Base-by-base conservation (phyloP, 495 filamentous ascomycete genomes). In the Zalerion maritima region DNA sequence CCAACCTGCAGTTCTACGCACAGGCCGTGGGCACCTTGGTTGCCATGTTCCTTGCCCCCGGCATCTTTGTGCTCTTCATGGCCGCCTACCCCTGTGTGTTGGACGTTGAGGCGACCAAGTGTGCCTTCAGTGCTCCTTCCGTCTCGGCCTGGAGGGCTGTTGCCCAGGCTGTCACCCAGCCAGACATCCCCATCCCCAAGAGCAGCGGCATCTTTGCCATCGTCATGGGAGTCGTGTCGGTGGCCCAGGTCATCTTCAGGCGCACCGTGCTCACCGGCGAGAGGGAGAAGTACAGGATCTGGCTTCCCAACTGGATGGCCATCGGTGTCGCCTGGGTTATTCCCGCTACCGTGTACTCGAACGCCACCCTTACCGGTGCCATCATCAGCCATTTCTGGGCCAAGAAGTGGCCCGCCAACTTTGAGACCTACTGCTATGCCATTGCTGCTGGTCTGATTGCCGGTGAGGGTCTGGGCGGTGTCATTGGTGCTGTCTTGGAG, bases 381-480 rank as follows among this genome's bases (percentile, higher is more conserved):
- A 57, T 64, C 22, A 29, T 62, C 26, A 67, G 72, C n/a, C 58
- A 50, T 13, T 4, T 62, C 31, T 79, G 74, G 74, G 56, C 50
- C 18, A 77, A 68, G 55, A 64, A 53, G 41, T 63, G 52, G 33
- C 50, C 69, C 5, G 48, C 47, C 21, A 56, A 46, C 31, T 79
- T 71, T 38, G 74, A 75, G 21, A 47, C 69, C 18, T 71, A 71
- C 33, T 69, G 67, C n/a, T 78, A 74, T 40, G 70, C 71, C 5
- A 55, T 78, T 24, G 74, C 74, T 14, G 74, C 74, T 9, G 74
- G 73, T 14, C 56, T 75, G 39, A 76, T 78, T 49, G 73, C 74
- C 3, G 74, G 74, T 12, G 74, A 78, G 46, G 74, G 74, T 20
- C 54, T 77, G 13, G 73, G 72, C 17, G 70, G 71, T 26, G 70